Conservation (phyloP, 2,329 filamentous ascomycete genomes). For the Coniella lustricola region DNA sequence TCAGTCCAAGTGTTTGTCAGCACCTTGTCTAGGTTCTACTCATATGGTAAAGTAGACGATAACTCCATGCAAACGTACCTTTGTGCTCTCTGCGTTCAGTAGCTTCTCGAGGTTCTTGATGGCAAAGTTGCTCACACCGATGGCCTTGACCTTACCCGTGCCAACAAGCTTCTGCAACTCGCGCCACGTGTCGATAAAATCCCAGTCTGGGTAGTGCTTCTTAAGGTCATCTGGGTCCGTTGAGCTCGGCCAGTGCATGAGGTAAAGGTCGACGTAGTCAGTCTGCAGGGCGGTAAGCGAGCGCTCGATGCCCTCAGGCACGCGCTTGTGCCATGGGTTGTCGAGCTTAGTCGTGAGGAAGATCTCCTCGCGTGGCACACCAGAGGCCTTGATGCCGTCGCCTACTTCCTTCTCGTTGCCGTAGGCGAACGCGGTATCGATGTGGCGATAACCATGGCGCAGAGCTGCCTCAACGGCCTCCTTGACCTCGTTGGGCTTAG, state of each 20-base stretch:
- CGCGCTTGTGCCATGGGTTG: conserved; percentile 70
- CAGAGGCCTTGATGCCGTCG: conserved; percentile 55
- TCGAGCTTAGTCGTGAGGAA: conserved; percentile 68
- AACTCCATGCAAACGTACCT: conserved; percentile 35
- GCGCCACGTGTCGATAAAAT: conserved; percentile 73
- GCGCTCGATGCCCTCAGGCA: conserved; percentile 52
- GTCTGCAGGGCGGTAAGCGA: conserved; percentile 54
- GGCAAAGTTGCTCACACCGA: conserved; percentile 81
- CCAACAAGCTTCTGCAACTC: conserved; percentile 64
- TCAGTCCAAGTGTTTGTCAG: not conserved
- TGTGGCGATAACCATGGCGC: conserved; percentile 63
- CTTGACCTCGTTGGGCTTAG: conserved; percentile 59
- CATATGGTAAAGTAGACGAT: not conserved
- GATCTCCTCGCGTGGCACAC: conserved; percentile 58
- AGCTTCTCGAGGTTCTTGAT: conserved; percentile 75
- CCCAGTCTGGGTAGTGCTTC: conserved; percentile 70
- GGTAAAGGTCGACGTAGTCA: conserved; percentile 63
- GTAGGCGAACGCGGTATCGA: conserved; percentile 71
- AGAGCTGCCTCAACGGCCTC: conserved; percentile 66
- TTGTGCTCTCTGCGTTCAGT: conserved; percentile 56
- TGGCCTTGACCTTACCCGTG: conserved; percentile 68
- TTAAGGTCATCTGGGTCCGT: conserved; percentile 54
- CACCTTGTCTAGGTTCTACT: not conserved
- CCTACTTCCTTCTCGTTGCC: conserved; percentile 68
- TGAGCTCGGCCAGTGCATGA: conserved; percentile 66